Conservation (phyloP, 345 rosid species). For the Rhodamnia rubescens region DNA sequence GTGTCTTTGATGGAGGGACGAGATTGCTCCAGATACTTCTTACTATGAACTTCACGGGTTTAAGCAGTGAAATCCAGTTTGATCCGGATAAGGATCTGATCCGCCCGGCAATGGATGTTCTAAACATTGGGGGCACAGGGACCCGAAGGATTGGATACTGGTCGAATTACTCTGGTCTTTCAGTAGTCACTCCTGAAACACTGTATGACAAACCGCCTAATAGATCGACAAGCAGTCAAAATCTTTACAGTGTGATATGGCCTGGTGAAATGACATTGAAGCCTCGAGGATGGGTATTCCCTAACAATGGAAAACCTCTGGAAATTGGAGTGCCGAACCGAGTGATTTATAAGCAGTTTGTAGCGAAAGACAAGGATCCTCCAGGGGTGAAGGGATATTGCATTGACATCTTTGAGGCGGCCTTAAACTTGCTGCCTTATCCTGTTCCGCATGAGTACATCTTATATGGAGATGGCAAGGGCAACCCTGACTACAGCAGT, state of each 20-base stretch:
- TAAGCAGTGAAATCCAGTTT: conserved; percentile 53
- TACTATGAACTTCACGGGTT: conserved; percentile 56
- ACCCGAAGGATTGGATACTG: conserved; percentile 75
- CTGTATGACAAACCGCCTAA: conserved; percentile 46
- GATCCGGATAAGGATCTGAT: conserved; percentile 45
- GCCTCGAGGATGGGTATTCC: conserved; percentile 93
- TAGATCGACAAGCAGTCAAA: conserved; percentile 32
- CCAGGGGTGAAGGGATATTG: conserved; percentile 78
- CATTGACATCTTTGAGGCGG: conserved; percentile 91
- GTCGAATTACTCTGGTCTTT: conserved; percentile 73
- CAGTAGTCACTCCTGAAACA: conserved; percentile 48
- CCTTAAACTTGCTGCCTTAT: conserved; percentile 71
- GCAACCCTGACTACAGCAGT: conserved; percentile 51
- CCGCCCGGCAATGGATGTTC: conserved; percentile 64
- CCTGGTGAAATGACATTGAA: conserved; percentile 49
- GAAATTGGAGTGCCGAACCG: conserved; percentile 76
- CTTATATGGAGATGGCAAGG: conserved; percentile 50
- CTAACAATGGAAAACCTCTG: conserved; percentile 71
- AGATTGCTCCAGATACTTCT: conserved; percentile 49
- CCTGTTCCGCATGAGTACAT: conserved; percentile 63
- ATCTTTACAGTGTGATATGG: conserved; percentile 58
- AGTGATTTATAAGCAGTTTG: conserved; percentile 45
- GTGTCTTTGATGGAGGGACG: conserved; percentile 59
- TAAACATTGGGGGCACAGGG: conserved; percentile 58
- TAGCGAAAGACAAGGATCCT: conserved; percentile 39